Evolutionary conservation across 2,329 filamentous ascomycete genomes (phyloP), one percentile per base, ranked within the genome.

Genomic region (Colletotrichum camelliae): DNA sequence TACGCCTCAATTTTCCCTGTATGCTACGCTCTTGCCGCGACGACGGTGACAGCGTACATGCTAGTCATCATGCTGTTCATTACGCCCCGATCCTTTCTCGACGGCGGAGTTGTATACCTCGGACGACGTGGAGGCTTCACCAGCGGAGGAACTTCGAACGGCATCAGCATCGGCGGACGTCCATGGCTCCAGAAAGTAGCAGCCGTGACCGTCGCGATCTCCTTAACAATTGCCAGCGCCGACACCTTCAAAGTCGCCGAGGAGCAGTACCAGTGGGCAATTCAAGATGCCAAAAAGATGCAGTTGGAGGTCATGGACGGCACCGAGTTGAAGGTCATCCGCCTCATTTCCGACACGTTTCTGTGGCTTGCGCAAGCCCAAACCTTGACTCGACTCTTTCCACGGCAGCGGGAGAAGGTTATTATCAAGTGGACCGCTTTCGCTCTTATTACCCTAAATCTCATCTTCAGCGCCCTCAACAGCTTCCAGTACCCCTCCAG

Each of bases 371-470:
- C 97, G 1, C 97, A 99, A 85, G 96, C 98, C 1, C 97, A 99
- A 86, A 99, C 97, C 0, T 86, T 99, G 74, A 98, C 98, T 80
- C 94, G 97, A 69, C 89, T 99, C 2, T 99, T 99, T 80, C 97
- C 97, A 9, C 95, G 97, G 39, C 96, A 98, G 82, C 95, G 97
- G 81, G 97, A 99, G 86, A 98, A 98, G 86, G 93, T 98, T 68
- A 95, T 98, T 79, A 99, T 99, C 86, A 98, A 98, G 86, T 99
- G 96, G 96, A 95, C 96, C 18, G 97, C 96, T 2, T 98, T 98
- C 82, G 96, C 94, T 4, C 91, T 99, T 73, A 98, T 99, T 81
- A 91, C 95, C 1, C 90, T 98, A 75, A 96, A 98, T 82, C 93
- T 96, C 58, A 92, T 96, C 13, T 99, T 99, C 84, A 96, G 94